phyloP scores from a whole-genome alignment of 2,329 filamentous ascomycete genomes.

The Geoglossum cookeanum region DNA sequence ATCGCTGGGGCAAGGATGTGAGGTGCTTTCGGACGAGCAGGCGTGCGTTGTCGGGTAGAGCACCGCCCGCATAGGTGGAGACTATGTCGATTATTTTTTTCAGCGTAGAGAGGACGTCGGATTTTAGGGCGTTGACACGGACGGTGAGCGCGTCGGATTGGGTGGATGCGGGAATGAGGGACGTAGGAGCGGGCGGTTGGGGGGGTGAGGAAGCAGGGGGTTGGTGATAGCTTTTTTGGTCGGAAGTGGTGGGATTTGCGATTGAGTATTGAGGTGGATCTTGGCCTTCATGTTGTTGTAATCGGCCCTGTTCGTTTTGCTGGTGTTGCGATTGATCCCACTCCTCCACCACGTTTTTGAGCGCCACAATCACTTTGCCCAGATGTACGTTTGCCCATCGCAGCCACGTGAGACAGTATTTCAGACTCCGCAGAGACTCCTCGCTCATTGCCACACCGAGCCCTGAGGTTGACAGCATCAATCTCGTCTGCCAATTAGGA shows the following conservation, averaged over 20 bases:
- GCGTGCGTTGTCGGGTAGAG: slow-evolving; percentile 73
- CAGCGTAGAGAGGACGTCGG: slow-evolving; percentile 58
- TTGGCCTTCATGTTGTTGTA: background rate
- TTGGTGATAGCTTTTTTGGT: background rate
- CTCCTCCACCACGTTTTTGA: slow-evolving; percentile 61
- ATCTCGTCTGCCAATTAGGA: slow-evolving; percentile 53
- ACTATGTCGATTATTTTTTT: slow-evolving; percentile 70
- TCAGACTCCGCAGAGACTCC: slow-evolving; percentile 64
- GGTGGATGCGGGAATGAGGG: background rate
- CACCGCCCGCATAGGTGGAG: slow-evolving; percentile 71
- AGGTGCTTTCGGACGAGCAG: slow-evolving; percentile 69
- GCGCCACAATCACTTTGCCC: slow-evolving; percentile 49
- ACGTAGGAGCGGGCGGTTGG: background rate
- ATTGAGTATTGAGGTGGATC: background rate
- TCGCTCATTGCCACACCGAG: slow-evolving; percentile 83
- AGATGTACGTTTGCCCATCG: slow-evolving; percentile 69
- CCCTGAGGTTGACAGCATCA: slow-evolving; percentile 81
- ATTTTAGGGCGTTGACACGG: slow-evolving; percentile 46
- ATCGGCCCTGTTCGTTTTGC: slow-evolving; percentile 14
- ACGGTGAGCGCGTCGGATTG: slow-evolving; percentile 29
- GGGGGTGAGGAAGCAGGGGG: background rate
- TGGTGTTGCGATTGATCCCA: slow-evolving; percentile 40
- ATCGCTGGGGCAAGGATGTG: slow-evolving; percentile 66
- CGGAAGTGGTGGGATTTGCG: background rate
- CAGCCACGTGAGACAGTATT: slow-evolving; percentile 66